phyloP scores from a whole-genome alignment of 1,284 basidiomycete species.

The Melampsora abietis-canadensis region DNA sequence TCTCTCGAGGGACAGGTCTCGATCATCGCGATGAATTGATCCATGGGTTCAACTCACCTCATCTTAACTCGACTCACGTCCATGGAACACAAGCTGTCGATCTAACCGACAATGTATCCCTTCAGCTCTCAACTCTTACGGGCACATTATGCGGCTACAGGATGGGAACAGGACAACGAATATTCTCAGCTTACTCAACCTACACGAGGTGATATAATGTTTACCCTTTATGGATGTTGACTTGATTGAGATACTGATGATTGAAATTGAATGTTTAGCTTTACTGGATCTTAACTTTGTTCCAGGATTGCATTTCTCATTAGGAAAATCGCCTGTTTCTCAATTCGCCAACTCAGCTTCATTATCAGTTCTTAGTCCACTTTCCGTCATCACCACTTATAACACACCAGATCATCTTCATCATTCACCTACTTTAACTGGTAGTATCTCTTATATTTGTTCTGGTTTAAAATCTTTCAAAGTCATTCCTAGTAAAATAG shows the following conservation, averaged over 20 bases:
- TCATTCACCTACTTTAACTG: slow-evolving; percentile 32
- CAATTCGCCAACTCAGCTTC: slow-evolving; percentile 40
- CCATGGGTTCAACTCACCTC: neutral
- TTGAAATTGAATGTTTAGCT: slow-evolving; percentile 14
- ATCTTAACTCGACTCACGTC: neutral
- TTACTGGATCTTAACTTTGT: slow-evolving; percentile 33
- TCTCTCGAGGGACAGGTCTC: too few species aligned
- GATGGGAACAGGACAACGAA: slow-evolving; percentile 37
- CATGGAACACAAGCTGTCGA: neutral
- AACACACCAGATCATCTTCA: slow-evolving; percentile 4
- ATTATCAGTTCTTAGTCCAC: slow-evolving; percentile 37
- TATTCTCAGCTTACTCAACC: slow-evolving; percentile 40
- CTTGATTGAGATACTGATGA: neutral
- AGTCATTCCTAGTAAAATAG: slow-evolving; percentile 28
- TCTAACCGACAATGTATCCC: slow-evolving; percentile 20
- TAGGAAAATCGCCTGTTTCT: slow-evolving; percentile 27
- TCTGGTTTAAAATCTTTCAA: slow-evolving; percentile 26
- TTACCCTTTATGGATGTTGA: neutral
- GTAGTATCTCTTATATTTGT: slow-evolving; percentile 26
- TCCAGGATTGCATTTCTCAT: slow-evolving; percentile 33
- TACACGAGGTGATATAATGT: slow-evolving; percentile 14
- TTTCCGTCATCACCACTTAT: slow-evolving; percentile 15
- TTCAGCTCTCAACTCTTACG: slow-evolving; percentile 34
- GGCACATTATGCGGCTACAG: slow-evolving; percentile 19
- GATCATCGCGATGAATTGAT: too few species aligned